Evolutionary conservation across 2,329 filamentous ascomycete species (phyloP).

Genomic region (Paecilomyces sp.): DNA sequence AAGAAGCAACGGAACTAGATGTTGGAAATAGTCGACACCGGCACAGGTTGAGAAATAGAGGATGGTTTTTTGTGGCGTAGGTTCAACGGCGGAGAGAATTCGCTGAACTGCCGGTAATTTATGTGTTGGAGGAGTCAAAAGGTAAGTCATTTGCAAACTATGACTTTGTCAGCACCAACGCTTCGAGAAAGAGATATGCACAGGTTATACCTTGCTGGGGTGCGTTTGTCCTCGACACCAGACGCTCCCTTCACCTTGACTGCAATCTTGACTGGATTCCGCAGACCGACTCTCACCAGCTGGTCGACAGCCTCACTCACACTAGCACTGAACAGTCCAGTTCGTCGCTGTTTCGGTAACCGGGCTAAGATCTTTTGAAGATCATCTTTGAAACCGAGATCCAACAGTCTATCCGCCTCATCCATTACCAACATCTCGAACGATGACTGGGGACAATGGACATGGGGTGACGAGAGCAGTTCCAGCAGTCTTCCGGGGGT

Average conservation of each 20-base stretch:
- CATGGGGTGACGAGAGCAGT: conserved; percentile 75
- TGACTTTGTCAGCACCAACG: conserved; percentile 9
- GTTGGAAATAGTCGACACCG: conserved; percentile 87
- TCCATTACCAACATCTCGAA: conserved; percentile 92
- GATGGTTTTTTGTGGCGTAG: conserved; percentile 75
- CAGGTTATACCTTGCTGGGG: conserved; percentile 59
- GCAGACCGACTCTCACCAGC: conserved; percentile 81
- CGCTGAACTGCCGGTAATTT: conserved; percentile 70
- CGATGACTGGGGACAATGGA: conserved; percentile 78
- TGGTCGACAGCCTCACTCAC: conserved; percentile 94
- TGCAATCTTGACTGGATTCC: conserved; percentile 90
- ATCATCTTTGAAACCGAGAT: conserved; percentile 90
- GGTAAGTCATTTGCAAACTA: conserved; percentile 81
- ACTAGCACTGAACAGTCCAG: conserved; percentile 88
- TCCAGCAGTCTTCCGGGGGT: conserved; percentile 88
- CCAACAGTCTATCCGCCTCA: conserved; percentile 85
- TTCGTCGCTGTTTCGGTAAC: conserved; percentile 86
- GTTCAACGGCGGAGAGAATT: conserved; percentile 62
- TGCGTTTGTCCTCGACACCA: conserved; percentile 74
- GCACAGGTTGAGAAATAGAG: conserved; percentile 92
- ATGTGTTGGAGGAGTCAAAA: conserved; percentile 66
- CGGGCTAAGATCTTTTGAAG: conserved; percentile 76
- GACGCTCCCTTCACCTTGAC: conserved; percentile 79
- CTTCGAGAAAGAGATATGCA: neutral
- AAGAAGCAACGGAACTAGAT: conserved; percentile 67